Evolutionary conservation across 306 rosid genomes (phyloP), one percentile per base, ranked within the genome.

Genomic region (Lathyrus tuberosus): DNA sequence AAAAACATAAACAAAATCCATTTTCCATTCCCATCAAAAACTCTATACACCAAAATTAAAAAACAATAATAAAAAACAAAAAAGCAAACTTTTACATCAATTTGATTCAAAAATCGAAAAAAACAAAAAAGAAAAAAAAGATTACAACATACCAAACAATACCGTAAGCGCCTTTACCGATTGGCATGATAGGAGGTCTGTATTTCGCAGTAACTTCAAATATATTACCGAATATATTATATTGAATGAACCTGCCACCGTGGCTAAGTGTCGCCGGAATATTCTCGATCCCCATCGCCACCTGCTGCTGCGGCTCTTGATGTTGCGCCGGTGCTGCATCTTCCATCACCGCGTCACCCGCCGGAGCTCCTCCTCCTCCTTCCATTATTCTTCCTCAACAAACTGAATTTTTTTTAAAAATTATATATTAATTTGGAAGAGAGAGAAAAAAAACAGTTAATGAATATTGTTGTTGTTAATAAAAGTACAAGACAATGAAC

Each of bases 161-260:
- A 73, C 98, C 98, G 71, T 88, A 92, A 15, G 98, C 98, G 73
- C 98, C 98, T 79, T 90, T 92, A 10, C 98, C 98, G 80, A 92
- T 92, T 41, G 98, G 98, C 98, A 92, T 85, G 82, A 92, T 87
- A 35, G 98, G 98, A 16, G 96, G 98, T 77, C 86, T 88, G 91
- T 92, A 92, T 85, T 90, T 89, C 6, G 96, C 95, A 4, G 96
- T 88, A 56, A 92, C 92, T 79, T 92, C 96, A 38, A 92, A 92
- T 28, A 92, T 82, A 77, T 92, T 92, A 2, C 96, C 98, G 83
- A 92, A 92, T 35, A 92, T 92, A 67, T 92, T 92, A 77, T 92
- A 92, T 80, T 92, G 98, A 49, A 92, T 92, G 71, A 92, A 92
- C 79, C 91, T 79, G 2, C 96, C 98, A 10, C 98, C 96, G 58